Percentiles rank a stretch among this genome's conserved stretches.
Evolutionary conservation across 306 rosid species (phyloP).

Genomic region (Senna tora): DNA sequence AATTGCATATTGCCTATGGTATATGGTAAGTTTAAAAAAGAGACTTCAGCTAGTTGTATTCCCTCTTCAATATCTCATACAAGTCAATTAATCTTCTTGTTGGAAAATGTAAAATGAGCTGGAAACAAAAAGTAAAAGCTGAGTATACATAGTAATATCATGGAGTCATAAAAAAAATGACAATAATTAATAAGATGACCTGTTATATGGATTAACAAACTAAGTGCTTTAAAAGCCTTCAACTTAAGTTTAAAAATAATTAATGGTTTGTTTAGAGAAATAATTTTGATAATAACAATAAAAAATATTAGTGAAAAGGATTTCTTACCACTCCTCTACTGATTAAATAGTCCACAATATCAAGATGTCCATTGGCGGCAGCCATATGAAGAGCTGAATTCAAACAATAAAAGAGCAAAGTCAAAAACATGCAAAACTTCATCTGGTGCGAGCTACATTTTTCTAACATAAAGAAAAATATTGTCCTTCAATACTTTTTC

Average conservation of each 20-base stretch:
- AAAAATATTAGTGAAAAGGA: slow-evolving; percentile 1
- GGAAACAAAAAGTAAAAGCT: too few relatives aligned
- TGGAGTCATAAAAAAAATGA: not conserved
- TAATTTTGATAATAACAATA: not conserved
- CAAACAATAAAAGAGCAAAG: slow-evolving; percentile 25
- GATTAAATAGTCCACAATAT: slow-evolving; percentile 71
- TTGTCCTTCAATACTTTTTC: not conserved
- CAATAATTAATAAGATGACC: too few relatives aligned
- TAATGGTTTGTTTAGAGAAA: not conserved
- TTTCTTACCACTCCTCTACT: slow-evolving; percentile 69
- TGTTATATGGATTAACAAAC: not conserved
- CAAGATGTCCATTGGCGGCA: slow-evolving; percentile 86
- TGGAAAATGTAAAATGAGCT: too few relatives aligned
- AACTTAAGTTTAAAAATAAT: not conserved
- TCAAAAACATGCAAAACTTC: slow-evolving; percentile 27
- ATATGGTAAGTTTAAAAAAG: too few relatives aligned
- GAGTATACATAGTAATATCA: not conserved
- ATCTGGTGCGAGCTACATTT: not conserved
- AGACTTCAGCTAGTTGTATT: too few relatives aligned
- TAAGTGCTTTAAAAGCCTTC: too few relatives aligned
- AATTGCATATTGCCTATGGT: too few relatives aligned
- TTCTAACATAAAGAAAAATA: not conserved
- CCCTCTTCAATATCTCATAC: too few relatives aligned
- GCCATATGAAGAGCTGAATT: slow-evolving; percentile 93
- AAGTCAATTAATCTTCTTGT: too few relatives aligned